Conservation (phyloP, 2,329 filamentous ascomycete genomes). For the Pezicula radicicola region DNA sequence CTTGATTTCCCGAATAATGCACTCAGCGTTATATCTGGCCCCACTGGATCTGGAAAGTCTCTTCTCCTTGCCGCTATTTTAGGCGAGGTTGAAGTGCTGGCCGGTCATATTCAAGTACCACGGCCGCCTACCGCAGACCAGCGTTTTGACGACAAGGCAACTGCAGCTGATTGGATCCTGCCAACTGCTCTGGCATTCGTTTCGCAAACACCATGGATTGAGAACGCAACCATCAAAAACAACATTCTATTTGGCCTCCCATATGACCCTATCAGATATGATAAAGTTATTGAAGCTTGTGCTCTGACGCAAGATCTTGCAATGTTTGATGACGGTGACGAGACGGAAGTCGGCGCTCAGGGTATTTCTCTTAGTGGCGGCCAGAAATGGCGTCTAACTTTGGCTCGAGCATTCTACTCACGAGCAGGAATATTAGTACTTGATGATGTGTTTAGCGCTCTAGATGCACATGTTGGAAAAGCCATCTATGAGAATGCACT, state of each 20-base stretch:
- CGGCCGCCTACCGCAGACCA: conserved; percentile 45
- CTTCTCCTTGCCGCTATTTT: conserved; percentile 69
- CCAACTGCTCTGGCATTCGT: conserved; percentile 68
- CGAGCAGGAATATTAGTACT: conserved; percentile 70
- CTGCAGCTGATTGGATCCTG: conserved; percentile 59
- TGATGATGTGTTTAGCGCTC: conserved; percentile 76
- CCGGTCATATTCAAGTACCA: conserved; percentile 56
- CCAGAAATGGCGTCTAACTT: conserved; percentile 76
- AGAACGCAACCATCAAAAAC: conserved; percentile 72
- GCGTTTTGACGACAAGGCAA: conserved; percentile 60
- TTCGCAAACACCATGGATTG: conserved; percentile 78
- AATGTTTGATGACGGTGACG: conserved; percentile 71
- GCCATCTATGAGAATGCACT: conserved; percentile 75
- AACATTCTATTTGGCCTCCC: conserved; percentile 77
- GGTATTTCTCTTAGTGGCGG: conserved; percentile 80
- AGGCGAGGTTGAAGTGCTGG: conserved; percentile 68
- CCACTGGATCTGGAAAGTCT: conserved; percentile 75
- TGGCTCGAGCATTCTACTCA: conserved; percentile 76
- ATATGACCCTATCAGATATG: conserved; percentile 62
- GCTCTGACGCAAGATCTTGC: conserved; percentile 71
- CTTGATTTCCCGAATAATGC: conserved; percentile 64
- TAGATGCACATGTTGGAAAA: conserved; percentile 76
- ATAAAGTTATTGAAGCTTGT: conserved; percentile 65
- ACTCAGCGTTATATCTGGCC: conserved; percentile 71
- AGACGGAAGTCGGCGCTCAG: conserved; percentile 77